phyloP scores from a whole-genome alignment of 73 alveolate genomes.

The Paramecium caudatum region DNA sequence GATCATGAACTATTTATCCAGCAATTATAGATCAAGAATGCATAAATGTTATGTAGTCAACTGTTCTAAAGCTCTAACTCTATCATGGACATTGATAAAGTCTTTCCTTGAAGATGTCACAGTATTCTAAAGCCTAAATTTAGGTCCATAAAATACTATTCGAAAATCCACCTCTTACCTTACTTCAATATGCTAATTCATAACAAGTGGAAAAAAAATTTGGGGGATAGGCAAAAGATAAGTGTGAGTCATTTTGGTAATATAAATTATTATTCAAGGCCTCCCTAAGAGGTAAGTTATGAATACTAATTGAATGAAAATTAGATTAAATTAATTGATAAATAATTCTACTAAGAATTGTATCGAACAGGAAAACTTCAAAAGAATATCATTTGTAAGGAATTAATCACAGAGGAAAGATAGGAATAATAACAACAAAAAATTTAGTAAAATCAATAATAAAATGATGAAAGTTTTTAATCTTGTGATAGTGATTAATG shows the following conservation, averaged over 20 bases:
- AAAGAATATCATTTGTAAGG: neutral
- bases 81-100: conserved; percentile 72
- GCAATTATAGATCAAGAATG: conserved; percentile 79
- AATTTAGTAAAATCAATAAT: neutral
- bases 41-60: conserved; percentile 75
- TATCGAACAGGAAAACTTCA: neutral
- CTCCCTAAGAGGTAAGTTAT: neutral
- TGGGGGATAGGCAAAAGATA: conserved; percentile 69
- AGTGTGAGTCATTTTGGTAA: neutral
- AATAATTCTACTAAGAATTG: neutral
- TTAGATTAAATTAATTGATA: neutral
- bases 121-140: neutral
- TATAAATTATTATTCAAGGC: neutral
- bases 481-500: conserved; percentile 18
- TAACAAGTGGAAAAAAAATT: conserved; percentile 63
- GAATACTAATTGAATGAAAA: neutral
- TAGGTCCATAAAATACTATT: neutral
- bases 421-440: neutral
- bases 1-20: conserved; percentile 70
- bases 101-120: conserved; percentile 74
- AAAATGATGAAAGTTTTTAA: neutral
- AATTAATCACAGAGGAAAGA: neutral
- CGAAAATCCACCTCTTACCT: neutral
- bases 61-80: conserved; percentile 35
- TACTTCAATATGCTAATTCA: conserved; percentile 27